Base-by-base conservation (phyloP, 73 alveolate species). In the Tetrahymena borealis region DNA sequence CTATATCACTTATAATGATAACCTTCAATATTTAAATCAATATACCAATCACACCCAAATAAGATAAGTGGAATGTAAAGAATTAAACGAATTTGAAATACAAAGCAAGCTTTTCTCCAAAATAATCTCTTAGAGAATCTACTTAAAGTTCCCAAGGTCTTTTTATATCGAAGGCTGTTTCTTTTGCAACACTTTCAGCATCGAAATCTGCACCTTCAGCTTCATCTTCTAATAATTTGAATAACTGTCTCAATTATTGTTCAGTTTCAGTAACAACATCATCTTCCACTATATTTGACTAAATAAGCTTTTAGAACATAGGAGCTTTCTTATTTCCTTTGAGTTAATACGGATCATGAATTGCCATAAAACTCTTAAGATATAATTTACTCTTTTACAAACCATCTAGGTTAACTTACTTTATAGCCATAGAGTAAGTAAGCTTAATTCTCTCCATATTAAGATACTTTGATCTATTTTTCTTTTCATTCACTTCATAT, bases 201-300 rank as follows among this genome's bases (percentile, higher is more conserved):
- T 92, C 95, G 32, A 92, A 92, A 78, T 92, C 95, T 1, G 95
- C 90, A 20, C 92, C 90, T 92, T 92, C 95, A 0, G 95, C 95
- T 33, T 92, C 95, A 79, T 93, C 95, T 35, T 93, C 91, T 11
- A 93, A 39, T 16, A 92, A 39, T 28, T 40, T 91, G 38, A 93
- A 93, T 11, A 93, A 42, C 78, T 93, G 36, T 40, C 78, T 79
- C 40, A 93, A 85, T 39, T 90, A 60, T 20, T 79, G 33, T 93
- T 78, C 33, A 32, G 93, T 92, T 60, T 39, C 92, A 3, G 95
- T 92, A 16, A 39, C 78, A 18, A 39, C 15, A 0, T 20, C 77
- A 38, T 85, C 95, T 7, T 39, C 40, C 8, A 93, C 90, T 31
- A 92, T 39, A 39, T 78, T 38, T 18, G 78, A 79, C 77, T 92